phyloP scores from a whole-genome alignment of 2,329 filamentous ascomycete genomes.

The Diplocarpon mali region DNA sequence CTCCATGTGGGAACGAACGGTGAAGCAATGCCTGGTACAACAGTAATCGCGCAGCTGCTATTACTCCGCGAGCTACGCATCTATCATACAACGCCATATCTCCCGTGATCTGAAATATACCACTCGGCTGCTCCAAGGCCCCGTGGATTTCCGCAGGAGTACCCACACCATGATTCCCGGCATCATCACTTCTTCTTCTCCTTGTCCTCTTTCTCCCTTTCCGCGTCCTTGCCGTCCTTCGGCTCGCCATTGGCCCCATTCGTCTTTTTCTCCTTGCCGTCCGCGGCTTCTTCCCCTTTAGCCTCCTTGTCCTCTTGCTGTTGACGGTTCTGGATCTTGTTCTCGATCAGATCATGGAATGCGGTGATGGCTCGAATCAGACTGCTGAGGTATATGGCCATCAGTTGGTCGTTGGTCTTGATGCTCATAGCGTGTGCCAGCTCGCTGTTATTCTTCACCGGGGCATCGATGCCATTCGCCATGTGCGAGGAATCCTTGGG shows the following conservation, averaged over 20 bases:
- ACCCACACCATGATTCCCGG: constrained; percentile 9
- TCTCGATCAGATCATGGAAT: constrained; percentile 98
- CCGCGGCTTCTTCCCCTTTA: constrained; percentile 52
- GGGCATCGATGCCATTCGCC: constrained; percentile 33
- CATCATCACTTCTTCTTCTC: constrained; percentile 34
- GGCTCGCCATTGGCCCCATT: constrained; percentile 40
- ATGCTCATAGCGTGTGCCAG: constrained; percentile 94
- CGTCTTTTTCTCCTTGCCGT: constrained; percentile 56
- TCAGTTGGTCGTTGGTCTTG: constrained; percentile 98
- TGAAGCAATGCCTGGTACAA: background rate
- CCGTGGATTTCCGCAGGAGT: constrained; percentile 18
- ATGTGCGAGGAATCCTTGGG: constrained; percentile 54
- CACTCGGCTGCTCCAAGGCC: constrained; percentile 16
- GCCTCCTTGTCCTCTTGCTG: constrained; percentile 90
- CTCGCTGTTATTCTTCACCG: constrained; percentile 58
- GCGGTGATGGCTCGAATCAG: constrained; percentile 95
- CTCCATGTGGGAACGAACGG: too few species aligned
- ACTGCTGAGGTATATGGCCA: constrained; percentile 95
- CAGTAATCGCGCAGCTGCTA: constrained; percentile 18
- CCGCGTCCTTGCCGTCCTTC: constrained; percentile 38
- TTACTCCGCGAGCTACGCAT: constrained; percentile 22
- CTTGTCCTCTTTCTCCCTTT: constrained; percentile 45
- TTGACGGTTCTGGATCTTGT: constrained; percentile 98
- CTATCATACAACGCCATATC: constrained; percentile 28
- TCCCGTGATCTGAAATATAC: constrained; percentile 18